A percentile compares a stretch with the other conserved stretches of the same genome.
These are phyloP conservation scores for Saccharomyces hybrid DNA, from an alignment of 1,139 yeast genomes.

Conservation along the genomic window DNA sequence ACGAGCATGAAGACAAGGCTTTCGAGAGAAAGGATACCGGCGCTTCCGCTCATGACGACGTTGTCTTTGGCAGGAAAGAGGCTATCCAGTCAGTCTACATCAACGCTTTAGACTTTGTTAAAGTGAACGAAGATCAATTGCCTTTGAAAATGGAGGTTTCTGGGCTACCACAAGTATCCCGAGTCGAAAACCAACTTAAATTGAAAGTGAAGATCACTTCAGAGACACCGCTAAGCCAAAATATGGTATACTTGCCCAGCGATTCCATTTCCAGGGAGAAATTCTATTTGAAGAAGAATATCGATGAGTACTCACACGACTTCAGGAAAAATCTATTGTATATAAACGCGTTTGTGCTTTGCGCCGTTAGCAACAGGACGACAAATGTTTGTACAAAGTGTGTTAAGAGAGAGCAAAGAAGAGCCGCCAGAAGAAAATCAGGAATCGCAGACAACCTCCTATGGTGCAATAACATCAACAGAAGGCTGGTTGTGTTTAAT, in stretches of 20 bases:
- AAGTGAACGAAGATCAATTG: constrained; percentile 34
- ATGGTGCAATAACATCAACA: constrained; percentile 66
- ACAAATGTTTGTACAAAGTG: constrained; percentile 83
- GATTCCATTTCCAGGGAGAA: constrained; percentile 84
- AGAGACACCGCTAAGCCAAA: constrained; percentile 28
- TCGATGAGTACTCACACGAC: constrained; percentile 38
- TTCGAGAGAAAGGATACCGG: constrained; percentile 6
- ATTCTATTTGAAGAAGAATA: constrained; percentile 50
- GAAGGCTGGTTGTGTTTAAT: constrained; percentile 82
- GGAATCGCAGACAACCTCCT: constrained; percentile 64
- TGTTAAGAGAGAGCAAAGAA: constrained; percentile 81
- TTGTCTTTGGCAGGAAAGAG: constrained; percentile 25
- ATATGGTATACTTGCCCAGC: constrained; percentile 62
- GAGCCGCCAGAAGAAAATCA: constrained; percentile 81
- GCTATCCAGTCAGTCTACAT: constrained; percentile 18
- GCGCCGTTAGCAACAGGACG: constrained; percentile 38
- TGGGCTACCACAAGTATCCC: constrained; percentile 67
- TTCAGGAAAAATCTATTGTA: constrained; percentile 48
- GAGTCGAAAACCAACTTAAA: constrained; percentile 94
- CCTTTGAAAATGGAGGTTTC: constrained; percentile 54
- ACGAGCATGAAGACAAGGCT: not conserved
- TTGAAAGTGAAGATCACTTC: constrained; percentile 61
- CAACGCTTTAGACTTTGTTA: constrained; percentile 16
- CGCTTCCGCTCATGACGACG: constrained; percentile 16
- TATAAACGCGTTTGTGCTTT: constrained; percentile 61